These are phyloP conservation scores for Leishmania tropica DNA, from an alignment of 208 protist genomes.

Conservation along the genomic window DNA sequence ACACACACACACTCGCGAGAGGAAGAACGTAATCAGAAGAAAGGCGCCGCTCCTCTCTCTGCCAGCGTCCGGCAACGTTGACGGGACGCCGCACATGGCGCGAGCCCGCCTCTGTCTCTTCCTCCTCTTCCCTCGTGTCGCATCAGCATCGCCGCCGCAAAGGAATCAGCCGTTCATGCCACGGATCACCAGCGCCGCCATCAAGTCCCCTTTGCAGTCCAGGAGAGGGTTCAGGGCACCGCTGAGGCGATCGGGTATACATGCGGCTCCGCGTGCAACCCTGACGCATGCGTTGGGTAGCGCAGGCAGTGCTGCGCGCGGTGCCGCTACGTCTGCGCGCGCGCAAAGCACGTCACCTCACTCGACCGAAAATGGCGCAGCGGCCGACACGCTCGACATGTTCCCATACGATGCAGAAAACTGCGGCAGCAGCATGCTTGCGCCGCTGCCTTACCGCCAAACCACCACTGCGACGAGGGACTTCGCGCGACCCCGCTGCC, in stretches of 20 bases:
- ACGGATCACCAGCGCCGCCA: not conserved
- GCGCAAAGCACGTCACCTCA: not conserved
- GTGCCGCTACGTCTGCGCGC: not conserved
- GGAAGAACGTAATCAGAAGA: not conserved
- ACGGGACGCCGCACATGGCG: not conserved
- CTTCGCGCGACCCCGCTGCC: constrained; percentile 6
- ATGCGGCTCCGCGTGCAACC: not conserved
- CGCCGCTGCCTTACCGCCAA: not conserved
- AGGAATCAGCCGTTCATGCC: not conserved
- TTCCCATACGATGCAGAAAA: constrained; percentile 5
- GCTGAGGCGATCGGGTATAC: not conserved
- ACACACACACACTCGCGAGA: not conserved
- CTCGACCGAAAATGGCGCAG: not conserved
- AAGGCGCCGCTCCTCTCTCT: not conserved
- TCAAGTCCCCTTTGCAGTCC: constrained; percentile 6
- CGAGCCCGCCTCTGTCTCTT: not conserved
- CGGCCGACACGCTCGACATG: not conserved
- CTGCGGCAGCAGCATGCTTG: not conserved
- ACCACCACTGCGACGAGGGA: not conserved
- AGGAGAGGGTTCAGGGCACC: constrained; percentile 5
- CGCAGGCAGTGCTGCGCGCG: not conserved
- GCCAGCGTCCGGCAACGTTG: not conserved
- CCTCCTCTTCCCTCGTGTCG: not conserved
- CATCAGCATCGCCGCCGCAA: not conserved
- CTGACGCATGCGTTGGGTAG: not conserved